Evolutionary conservation across 2,329 filamentous ascomycete species (phyloP).

Genomic region (Trichophyton rubrum): DNA sequence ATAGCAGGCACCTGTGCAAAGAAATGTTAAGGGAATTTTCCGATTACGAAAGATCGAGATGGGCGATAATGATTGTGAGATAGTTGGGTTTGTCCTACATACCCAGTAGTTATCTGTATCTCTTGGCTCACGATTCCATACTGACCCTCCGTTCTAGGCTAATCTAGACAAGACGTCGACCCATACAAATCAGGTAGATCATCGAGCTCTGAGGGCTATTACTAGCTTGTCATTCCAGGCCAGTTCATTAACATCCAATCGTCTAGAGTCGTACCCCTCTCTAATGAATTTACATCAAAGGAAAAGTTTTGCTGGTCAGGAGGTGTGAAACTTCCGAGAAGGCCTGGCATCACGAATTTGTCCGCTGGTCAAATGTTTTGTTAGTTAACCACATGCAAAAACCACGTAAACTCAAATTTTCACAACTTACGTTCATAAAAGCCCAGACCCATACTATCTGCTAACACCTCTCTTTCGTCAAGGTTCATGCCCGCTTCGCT

Average conservation of each 20-base stretch:
- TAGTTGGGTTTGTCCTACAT: neutral
- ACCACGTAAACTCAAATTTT: neutral
- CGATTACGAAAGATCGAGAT: too few species aligned
- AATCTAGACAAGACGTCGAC: neutral
- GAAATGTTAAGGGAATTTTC: neutral
- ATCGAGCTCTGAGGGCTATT: neutral
- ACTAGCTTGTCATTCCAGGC: neutral
- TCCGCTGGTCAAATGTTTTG: neutral
- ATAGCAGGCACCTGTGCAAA: neutral
- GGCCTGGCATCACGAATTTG: neutral
- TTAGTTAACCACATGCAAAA: neutral
- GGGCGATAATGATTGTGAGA: neutral
- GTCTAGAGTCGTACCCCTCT: neutral
- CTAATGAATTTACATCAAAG: neutral
- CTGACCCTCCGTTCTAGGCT: neutral
- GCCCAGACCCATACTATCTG: neutral
- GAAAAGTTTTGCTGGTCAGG: neutral
- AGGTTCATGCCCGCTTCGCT: neutral
- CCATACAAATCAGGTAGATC: too few species aligned
- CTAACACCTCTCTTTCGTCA: neutral
- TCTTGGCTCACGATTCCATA: neutral
- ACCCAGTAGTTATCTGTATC: neutral
- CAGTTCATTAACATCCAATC: neutral
- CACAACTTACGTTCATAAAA: neutral
- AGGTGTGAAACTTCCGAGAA: neutral